phyloP scores from a whole-genome alignment of 1,139 yeast species.

The Lodderomyces metapsilosis region DNA sequence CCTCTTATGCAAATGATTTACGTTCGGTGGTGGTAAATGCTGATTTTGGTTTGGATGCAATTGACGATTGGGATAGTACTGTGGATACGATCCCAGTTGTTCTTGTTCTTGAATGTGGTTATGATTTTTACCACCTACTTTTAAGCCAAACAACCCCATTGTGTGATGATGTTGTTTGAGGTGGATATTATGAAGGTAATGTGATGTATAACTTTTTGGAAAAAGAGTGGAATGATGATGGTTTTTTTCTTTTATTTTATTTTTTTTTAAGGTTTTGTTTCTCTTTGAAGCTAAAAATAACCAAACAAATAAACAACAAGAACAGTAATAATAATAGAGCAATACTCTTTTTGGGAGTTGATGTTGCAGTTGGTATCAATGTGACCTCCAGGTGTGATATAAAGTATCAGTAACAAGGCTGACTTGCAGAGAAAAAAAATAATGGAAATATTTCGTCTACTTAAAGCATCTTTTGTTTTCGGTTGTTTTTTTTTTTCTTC shows the following conservation, averaged over 20 bases:
- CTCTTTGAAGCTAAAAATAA: neutral
- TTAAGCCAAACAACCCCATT: constrained; percentile 1
- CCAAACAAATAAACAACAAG: neutral
- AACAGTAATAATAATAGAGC: neutral
- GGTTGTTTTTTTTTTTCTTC: neutral
- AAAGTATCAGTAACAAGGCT: too few relatives aligned
- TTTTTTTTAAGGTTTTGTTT: neutral
- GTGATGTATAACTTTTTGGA: neutral
- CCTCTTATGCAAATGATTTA: constrained; percentile 8
- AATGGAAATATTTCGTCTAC: neutral
- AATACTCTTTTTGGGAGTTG: too few relatives aligned
- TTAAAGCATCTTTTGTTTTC: neutral
- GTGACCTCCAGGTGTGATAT: too few relatives aligned
- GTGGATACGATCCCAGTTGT: neutral
- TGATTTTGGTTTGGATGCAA: constrained; percentile 1
- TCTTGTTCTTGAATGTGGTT: neutral
- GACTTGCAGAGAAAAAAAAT: neutral
- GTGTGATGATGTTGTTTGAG: neutral
- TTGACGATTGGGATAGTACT: neutral
- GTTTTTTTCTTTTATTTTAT: neutral
- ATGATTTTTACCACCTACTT: neutral
- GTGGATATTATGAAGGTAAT: neutral
- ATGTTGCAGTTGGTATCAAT: neutral
- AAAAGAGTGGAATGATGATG: neutral
- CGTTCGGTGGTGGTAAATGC: neutral